These are phyloP conservation scores for Crithidia brevicula DNA, from an alignment of 208 protist species.

Conservation along the genomic window DNA sequence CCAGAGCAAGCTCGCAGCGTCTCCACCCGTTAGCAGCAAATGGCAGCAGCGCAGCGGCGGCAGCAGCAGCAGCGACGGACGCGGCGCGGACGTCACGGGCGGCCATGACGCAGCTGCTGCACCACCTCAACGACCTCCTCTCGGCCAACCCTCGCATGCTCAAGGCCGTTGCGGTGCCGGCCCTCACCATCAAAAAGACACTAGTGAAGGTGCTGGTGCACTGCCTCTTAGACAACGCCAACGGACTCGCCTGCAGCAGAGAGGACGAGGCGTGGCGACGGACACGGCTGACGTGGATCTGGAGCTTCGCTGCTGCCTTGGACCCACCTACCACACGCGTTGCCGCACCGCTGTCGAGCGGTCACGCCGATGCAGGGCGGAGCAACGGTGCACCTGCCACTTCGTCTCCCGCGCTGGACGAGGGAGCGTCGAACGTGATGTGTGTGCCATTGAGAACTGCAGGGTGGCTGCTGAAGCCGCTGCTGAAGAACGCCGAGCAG, in stretches of 20 bases:
- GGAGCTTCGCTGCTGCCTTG: constrained; percentile 45
- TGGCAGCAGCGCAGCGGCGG: too few relatives aligned
- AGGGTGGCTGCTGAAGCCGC: constrained; percentile 59
- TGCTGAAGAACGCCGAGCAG: constrained; percentile 57
- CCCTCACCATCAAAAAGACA: constrained; percentile 37
- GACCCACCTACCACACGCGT: constrained; percentile 38
- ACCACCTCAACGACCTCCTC: constrained; percentile 44
- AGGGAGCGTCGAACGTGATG: background rate
- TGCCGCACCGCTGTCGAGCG: background rate
- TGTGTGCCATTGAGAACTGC: constrained; percentile 16
- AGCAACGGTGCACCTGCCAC: background rate
- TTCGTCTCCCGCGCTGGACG: background rate
- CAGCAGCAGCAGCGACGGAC: background rate
- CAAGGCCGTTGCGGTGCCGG: constrained; percentile 16
- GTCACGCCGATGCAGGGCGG: background rate
- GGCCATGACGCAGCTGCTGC: constrained; percentile 34
- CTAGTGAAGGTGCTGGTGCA: constrained; percentile 68
- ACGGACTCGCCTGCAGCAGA: constrained; percentile 18
- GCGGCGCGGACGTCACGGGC: background rate
- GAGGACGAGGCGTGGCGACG: constrained; percentile 37
- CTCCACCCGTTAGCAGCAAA: background rate
- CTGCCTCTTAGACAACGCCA: constrained; percentile 58
- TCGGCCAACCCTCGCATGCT: constrained; percentile 35
- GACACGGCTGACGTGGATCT: constrained; percentile 50
- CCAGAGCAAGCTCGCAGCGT: background rate